These are phyloP conservation scores for Nyssa sinensis DNA, from an alignment of 148 eudicot species.

Conservation along the genomic window DNA sequence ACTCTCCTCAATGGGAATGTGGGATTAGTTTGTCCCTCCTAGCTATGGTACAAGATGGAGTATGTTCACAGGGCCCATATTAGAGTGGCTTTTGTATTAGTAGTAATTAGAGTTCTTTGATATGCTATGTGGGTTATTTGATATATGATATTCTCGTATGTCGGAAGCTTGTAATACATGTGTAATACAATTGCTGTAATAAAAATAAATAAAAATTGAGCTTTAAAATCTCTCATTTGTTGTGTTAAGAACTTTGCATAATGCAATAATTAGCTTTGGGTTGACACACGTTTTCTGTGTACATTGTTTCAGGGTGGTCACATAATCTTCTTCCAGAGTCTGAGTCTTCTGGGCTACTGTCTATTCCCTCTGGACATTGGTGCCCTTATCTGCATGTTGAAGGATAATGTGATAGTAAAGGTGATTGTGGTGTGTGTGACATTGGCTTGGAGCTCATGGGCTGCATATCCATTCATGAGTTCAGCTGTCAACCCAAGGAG, in stretches of 20 bases:
- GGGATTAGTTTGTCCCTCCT: no score
- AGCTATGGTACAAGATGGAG: no score
- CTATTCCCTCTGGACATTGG: slow-evolving; percentile 90
- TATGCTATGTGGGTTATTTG: no score
- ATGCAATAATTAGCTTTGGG: background rate
- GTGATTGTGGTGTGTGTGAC: slow-evolving; percentile 74
- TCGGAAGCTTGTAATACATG: no score
- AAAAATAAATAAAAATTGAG: no score
- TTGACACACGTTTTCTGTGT: background rate
- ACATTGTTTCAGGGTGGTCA: slow-evolving; percentile 76
- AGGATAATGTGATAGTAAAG: slow-evolving; percentile 73
- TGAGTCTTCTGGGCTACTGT: slow-evolving; percentile 94
- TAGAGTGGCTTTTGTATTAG: no score
- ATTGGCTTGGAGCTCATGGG: slow-evolving; percentile 98
- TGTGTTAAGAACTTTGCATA: background rate
- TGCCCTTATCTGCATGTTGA: slow-evolving; percentile 87
- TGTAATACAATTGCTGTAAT: no score
- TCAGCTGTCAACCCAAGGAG: slow-evolving; percentile 89
- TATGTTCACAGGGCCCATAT: no score
- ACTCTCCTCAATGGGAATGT: no score
- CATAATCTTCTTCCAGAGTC: slow-evolving; percentile 96
- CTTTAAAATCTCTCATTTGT: no score
- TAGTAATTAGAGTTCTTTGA: no score
- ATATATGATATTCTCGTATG: no score
- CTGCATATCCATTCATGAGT: slow-evolving; percentile 99